Evolutionary conservation across 2,329 filamentous ascomycete genomes (phyloP), one percentile per base, ranked within the genome.

Genomic region (Fusarium vanettenii): DNA sequence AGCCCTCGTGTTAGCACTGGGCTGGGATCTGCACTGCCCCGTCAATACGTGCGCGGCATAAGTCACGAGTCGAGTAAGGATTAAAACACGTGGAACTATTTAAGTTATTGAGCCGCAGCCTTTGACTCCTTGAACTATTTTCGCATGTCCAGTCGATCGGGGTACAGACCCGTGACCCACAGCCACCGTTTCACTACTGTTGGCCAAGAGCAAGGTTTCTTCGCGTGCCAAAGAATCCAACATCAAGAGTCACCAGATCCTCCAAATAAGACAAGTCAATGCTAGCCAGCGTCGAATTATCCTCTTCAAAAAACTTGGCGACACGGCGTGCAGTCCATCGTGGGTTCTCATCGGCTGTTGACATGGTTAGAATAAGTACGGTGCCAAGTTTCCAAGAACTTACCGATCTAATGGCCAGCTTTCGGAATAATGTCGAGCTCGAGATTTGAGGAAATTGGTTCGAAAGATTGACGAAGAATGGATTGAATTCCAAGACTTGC

Each of bases 371-470:
- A 57, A 57, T 37, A 25, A 9, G 11, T 6, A 2, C 18, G 18
- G 39, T 16, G 9, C 13, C 11, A 18, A 25, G 2, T 7, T 57
- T 9, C 13, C 5, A 29, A 59, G 16, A n/a, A 71, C 74, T 73
- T 18, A 79, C 78, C 78, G 7, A 79, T 71, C 78, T 78, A 80
- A 22, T 80, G 78, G 0, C 78, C 78, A 0, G 78, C 78, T 20
- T 80, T 79, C 1, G 78, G 78, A 6, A 79, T 71, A 1, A 78
- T 48, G 1, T 79, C 78, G 3, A 74, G 9, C 18, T 78, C 62
- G 1, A 76, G 2, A 9, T 78, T 39, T 0, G 66, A 61, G 0
- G 75, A 74, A 4, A 80, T 50, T 0, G 71, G 71, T 0, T 62
- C 65, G n/a, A 52, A 79, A 0, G 56, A 39, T 13, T 70, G 52